Evolutionary conservation across 108 stramenopile genomes (phyloP).

Genomic region (Discostella stelligeroides): DNA sequence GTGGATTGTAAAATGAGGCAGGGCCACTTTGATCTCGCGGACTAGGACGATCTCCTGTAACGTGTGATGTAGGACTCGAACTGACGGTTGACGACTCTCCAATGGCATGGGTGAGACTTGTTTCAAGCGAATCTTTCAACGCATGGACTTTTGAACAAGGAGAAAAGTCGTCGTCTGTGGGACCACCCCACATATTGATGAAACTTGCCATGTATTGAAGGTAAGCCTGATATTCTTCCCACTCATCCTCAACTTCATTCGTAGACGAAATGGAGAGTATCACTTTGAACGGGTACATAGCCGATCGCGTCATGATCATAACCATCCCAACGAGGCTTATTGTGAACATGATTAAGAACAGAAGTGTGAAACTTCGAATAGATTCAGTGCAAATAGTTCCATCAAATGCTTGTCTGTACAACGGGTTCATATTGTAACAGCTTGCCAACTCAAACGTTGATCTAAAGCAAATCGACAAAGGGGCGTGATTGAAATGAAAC

Average conservation of each 20-base stretch:
- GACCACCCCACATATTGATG: slow-evolving; percentile 26
- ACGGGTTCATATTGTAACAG: neutral
- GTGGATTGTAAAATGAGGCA: slow-evolving; percentile 13
- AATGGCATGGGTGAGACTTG: neutral
- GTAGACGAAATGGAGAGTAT: neutral
- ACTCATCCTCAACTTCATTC: slow-evolving; percentile 33
- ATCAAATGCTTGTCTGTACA: slow-evolving; percentile 1
- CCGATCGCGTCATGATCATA: slow-evolving; percentile 2
- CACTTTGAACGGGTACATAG: slow-evolving; percentile 2
- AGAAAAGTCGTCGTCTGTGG: slow-evolving; percentile 6
- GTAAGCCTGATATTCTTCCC: slow-evolving; percentile 45
- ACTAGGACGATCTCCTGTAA: too few species aligned
- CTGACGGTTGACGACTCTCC: neutral
- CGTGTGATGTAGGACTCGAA: too few species aligned
- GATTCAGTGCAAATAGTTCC: slow-evolving; percentile 4
- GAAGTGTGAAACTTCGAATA: neutral
- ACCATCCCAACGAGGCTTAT: slow-evolving; percentile 8
- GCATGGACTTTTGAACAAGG: slow-evolving; percentile 5
- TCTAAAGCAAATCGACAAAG: too few species aligned
- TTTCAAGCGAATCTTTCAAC: slow-evolving; percentile 3
- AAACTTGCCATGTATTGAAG: slow-evolving; percentile 35
- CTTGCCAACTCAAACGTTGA: slow-evolving; percentile 11
- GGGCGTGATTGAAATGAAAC: too few species aligned
- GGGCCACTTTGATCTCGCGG: too few species aligned
- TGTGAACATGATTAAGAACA: neutral